Base-by-base conservation (phyloP, 2,329 filamentous ascomycete genomes). In the Sclerotinia minor region DNA sequence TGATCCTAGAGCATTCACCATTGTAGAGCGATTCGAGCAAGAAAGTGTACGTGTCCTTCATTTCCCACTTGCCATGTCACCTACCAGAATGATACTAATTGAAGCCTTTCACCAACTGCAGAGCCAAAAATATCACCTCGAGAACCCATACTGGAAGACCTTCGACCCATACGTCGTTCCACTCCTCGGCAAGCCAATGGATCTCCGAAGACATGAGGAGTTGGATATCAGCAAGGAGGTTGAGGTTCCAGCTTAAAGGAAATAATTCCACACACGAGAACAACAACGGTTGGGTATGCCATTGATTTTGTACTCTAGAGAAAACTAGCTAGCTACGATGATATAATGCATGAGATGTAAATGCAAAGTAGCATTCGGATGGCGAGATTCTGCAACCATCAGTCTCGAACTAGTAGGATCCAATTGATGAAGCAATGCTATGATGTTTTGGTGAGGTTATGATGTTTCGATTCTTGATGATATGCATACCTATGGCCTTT, bases 111-210 rank as follows among this genome's bases (percentile, higher is more conserved):
- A 8, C 47, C 45, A 17, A 4, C n/a, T 65, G 65, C 72, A 84
- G 79, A 83, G 81, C 74, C 86, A 88, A 76, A 83, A 87, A 71
- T 88, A 88, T 74, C 86, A 88, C 75, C 81, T 88, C 24, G 83
- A 85, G 75, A 77, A 77, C 57, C 76, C 76, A 41, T 77, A 77
- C 63, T 77, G 76, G 76, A 71, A 90, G 81, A 91, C 89, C 0
- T 92, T 92, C 73, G 89, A 92, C 76, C 87, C 88, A 7, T 92
- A 91, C 73, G 89, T 92, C 41, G 81, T 87, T 59, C 90, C 89
- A 3, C 76, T 92, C 68, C 79, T 92, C 63, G 89, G 87, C 72
- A 83, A 83, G 76, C 82, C 84, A 11, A 92, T 92, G 88, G 89
- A 92, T 76, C 77, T 92, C 70, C 81, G 88, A 65, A 81, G 89